Evolutionary conservation across 2,329 filamentous ascomycete species (phyloP).

Genomic region (Verticillium nubilum): DNA sequence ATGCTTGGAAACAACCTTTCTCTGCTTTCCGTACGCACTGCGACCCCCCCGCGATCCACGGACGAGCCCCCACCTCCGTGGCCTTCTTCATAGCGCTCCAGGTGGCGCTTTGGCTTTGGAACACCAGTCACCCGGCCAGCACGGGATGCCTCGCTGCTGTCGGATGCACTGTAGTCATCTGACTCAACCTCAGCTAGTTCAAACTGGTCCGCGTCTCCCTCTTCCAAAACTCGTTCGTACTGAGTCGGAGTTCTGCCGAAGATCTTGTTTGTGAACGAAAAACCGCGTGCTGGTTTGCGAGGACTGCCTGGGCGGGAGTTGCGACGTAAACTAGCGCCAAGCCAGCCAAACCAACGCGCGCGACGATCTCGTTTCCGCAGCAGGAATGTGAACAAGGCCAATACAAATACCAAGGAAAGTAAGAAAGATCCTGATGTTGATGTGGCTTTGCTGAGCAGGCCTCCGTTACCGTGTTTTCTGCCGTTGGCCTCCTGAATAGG

Average conservation of each 20-base stretch:
- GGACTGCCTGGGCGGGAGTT: conserved; percentile 37
- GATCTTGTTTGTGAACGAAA: conserved; percentile 56
- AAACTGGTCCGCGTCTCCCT: conserved; percentile 69
- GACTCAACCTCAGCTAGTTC: conserved; percentile 67
- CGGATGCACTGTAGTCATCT: conserved; percentile 58
- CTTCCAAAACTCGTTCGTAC: conserved; percentile 84
- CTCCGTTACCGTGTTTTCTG: conserved; percentile 45
- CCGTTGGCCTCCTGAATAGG: conserved; percentile 42
- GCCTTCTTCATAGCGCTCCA: conserved; percentile 43
- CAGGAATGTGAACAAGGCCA: conserved; percentile 65
- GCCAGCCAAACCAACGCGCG: conserved; percentile 50
- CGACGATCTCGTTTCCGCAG: conserved; percentile 76
- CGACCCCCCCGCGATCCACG: conserved; percentile 65
- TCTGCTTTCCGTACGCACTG: conserved; percentile 78
- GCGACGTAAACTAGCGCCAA: conserved; percentile 38
- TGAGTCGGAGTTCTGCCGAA: conserved; percentile 52
- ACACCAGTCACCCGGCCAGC: conserved; percentile 60
- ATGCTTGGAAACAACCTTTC: conserved; percentile 64
- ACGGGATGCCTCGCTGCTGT: conserved; percentile 51
- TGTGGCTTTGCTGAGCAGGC: conserved; percentile 60
- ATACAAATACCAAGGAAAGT: conserved; percentile 69
- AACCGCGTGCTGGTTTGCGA: conserved; percentile 38
- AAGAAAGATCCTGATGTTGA: conserved; percentile 68
- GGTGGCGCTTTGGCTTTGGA: conserved; percentile 58
- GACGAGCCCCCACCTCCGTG: conserved; percentile 29